Evolutionary conservation across 441 rosid genomes (phyloP), one percentile per base, ranked within the genome.

Genomic region (Brassica balearica): DNA sequence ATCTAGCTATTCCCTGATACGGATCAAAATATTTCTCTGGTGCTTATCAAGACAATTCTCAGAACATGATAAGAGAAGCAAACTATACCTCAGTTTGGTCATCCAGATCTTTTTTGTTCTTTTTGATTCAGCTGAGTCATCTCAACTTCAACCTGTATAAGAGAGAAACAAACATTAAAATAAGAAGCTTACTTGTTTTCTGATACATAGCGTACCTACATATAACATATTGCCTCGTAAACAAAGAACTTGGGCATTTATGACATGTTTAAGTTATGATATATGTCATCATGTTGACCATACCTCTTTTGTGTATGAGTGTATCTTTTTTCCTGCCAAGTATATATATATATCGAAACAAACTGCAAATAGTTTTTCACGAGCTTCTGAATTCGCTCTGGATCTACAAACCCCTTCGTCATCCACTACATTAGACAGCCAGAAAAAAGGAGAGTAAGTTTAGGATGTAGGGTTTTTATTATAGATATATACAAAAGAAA

Each of bases 341-440:
- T 93, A 82, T 89, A 95, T 65, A 93, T 91, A 9, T 91, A 8
- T 8, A 97, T 93, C 9, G 96, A 95, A 80, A 95, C 98, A 68
- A 95, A 95, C 84, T 93, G 97, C 22, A 96, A 95, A 65, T 93
- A 95, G 84, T 93, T 95, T 79, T 87, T 95, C 85, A 95, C 92
- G 32, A 95, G 97, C 91, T 86, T 95, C 83, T 91, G 87, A 80
- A 93, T 82, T 76, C 96, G 81, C 74, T 95, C 97, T 2, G 98
- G 96, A 84, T 95, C 87, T 56, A 96, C 96, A 85, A 93, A 89
- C 48, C 48, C 84, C 86, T 85, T 95, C 93, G 80, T 88, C 95
- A 80, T 95, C 65, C 63, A 74, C 99, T 93, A 85, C 70, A 75
- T 68, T 70, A 71, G 64, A 41, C 43, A 70, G 34, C 69, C 68